Conservation (phyloP, 2,329 filamentous ascomycete genomes). For the Paecilomyces formosus region DNA sequence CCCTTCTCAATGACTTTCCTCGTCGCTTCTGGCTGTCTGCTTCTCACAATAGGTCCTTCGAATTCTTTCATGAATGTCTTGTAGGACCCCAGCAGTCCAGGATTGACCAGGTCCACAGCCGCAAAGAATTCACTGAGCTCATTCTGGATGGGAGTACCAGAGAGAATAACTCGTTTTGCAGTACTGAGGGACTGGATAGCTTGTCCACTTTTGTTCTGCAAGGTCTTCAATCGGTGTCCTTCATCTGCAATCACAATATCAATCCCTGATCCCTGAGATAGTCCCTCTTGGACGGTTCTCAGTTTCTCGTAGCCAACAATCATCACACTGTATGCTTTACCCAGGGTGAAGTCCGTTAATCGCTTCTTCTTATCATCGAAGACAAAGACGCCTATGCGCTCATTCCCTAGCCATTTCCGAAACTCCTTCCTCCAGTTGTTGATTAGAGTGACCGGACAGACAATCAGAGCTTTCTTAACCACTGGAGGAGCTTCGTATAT, state of each 20-base stretch:
- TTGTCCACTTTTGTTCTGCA: conserved; percentile 60
- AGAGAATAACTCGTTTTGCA: conserved; percentile 54
- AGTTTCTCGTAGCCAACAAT: conserved; percentile 68
- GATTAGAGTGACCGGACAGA: conserved; percentile 65
- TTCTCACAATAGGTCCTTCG: conserved; percentile 57
- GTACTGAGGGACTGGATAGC: conserved; percentile 60
- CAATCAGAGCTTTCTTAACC: conserved; percentile 63
- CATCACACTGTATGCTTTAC: conserved; percentile 62
- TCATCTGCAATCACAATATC: conserved; percentile 67
- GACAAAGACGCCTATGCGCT: conserved; percentile 62
- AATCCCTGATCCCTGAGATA: conserved; percentile 55
- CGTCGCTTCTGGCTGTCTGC: conserved; percentile 56
- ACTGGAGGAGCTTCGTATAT: conserved; percentile 53
- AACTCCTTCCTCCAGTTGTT: conserved; percentile 69
- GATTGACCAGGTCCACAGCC: conserved; percentile 63
- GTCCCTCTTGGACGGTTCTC: conserved; percentile 56
- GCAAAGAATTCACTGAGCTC: conserved; percentile 61
- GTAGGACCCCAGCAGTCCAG: conserved; percentile 55
- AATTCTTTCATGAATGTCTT: conserved; percentile 58
- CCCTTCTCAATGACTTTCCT: conserved; percentile 57
- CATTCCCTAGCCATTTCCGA: conserved; percentile 65
- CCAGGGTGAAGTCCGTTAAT: conserved; percentile 61
- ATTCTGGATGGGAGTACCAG: conserved; percentile 62
- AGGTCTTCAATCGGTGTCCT: conserved; percentile 60
- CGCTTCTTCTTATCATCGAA: conserved; percentile 53